Conservation (phyloP, 2,329 filamentous ascomycete genomes). For the Chaetomiaceae sp. region DNA sequence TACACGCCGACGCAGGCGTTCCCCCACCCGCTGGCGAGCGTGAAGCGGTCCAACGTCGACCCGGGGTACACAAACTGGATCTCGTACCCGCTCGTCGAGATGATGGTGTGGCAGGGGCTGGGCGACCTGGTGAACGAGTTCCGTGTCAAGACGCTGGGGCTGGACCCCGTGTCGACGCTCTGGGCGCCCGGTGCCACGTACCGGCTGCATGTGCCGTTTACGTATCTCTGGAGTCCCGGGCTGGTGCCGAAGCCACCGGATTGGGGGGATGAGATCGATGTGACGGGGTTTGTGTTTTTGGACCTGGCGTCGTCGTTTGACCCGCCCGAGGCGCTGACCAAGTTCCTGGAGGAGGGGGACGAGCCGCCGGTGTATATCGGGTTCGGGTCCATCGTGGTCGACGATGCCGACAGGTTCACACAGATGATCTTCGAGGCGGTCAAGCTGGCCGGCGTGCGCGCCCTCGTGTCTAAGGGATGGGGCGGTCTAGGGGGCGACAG, state of each 20-base stretch:
- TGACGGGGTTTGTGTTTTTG: conserved; percentile 74
- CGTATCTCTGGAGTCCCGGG: conserved; percentile 66
- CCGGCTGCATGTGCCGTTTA: conserved; percentile 68
- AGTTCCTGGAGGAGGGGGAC: conserved; percentile 50
- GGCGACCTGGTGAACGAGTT: conserved; percentile 76
- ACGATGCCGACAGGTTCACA: conserved; percentile 65
- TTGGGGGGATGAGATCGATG: conserved; percentile 65
- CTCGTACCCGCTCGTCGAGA: conserved; percentile 73
- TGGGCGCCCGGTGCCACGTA: conserved; percentile 74
- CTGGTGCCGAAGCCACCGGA: conserved; percentile 63
- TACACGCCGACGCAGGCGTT: conserved; percentile 72
- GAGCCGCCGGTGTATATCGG: conserved; percentile 67
- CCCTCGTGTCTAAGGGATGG: conserved; percentile 72
- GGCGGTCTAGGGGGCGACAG: conserved; percentile 60
- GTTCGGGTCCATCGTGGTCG: conserved; percentile 71
- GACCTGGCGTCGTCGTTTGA: conserved; percentile 59
- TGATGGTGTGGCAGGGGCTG: conserved; percentile 88
- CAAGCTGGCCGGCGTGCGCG: conserved; percentile 59
- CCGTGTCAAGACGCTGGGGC: conserved; percentile 59
- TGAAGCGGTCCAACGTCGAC: conserved; percentile 68
- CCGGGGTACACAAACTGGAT: conserved; percentile 73
- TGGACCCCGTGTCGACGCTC: conserved; percentile 70
- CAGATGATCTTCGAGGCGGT: conserved; percentile 67
- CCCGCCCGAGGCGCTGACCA: conserved; percentile 50
- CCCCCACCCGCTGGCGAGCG: conserved; percentile 71